Evolutionary conservation across 495 filamentous ascomycete genomes (phyloP).

Genomic region (Penicillium bovifimosum): DNA sequence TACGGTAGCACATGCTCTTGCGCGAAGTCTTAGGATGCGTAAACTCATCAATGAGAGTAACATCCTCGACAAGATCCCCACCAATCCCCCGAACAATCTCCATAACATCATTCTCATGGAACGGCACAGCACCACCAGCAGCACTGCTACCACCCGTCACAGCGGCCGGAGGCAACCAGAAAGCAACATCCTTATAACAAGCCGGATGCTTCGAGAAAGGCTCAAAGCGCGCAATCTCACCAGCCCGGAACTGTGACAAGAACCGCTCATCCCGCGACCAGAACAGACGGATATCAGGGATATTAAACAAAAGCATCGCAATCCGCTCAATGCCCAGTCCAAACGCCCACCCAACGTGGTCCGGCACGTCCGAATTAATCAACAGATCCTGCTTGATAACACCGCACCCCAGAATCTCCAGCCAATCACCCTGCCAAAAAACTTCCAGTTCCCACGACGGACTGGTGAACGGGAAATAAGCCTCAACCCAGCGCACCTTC

Average conservation of each 20-base stretch:
- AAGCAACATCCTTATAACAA: constrained; percentile 86
- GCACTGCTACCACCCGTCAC: constrained; percentile 39
- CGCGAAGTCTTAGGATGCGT: constrained; percentile 78
- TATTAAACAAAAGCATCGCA: constrained; percentile 92
- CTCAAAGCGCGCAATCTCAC: constrained; percentile 62
- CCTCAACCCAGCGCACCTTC: constrained; percentile 87
- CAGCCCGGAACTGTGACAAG: constrained; percentile 69
- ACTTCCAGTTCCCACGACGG: constrained; percentile 96
- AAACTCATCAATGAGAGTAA: constrained; percentile 77
- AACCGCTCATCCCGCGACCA: constrained; percentile 86
- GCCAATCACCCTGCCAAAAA: constrained; percentile 90
- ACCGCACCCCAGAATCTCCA: constrained; percentile 92
- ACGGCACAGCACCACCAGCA: constrained; percentile 48
- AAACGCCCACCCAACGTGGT: constrained; percentile 89
- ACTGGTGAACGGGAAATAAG: constrained; percentile 92
- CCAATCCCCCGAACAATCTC: constrained; percentile 77
- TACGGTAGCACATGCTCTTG: constrained; percentile 83
- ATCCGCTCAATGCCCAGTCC: constrained; percentile 89
- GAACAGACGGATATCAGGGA: constrained; percentile 96
- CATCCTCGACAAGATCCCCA: constrained; percentile 83
- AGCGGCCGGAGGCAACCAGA: constrained; percentile 67
- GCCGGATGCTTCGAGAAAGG: constrained; percentile 87
- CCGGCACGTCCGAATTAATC: constrained; percentile 66
- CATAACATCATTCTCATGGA: constrained; percentile 97
- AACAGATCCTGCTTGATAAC: constrained; percentile 77